Percentiles rank a stretch among this genome's conserved stretches.
phyloP scores from a whole-genome alignment of 768 basidiomycete genomes.

The Dendrothele bispora region DNA sequence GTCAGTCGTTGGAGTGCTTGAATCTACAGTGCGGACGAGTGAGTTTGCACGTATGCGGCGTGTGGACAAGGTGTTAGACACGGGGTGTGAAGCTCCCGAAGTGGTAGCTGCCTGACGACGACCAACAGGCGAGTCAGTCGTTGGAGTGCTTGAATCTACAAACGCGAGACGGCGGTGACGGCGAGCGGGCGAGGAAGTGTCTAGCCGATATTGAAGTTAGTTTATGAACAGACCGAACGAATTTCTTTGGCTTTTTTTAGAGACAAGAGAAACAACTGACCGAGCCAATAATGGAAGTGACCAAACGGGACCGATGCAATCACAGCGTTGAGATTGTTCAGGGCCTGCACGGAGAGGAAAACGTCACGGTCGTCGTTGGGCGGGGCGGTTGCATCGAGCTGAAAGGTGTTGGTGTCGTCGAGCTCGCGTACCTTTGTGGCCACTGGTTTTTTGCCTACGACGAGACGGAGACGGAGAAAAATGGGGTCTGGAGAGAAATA shows the following conservation, averaged over 20 bases:
- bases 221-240: no score
- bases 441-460: constrained; percentile 69
- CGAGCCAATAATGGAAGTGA: constrained; percentile 62
- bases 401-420: constrained; percentile 55
- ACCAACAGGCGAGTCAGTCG: constrained; percentile 15
- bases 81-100: no score
- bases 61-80: no score
- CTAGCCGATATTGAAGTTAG: no score
- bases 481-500: constrained; percentile 53
- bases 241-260: no score
- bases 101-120: no score
- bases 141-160: constrained; percentile 30
- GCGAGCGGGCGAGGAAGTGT: constrained; percentile 9
- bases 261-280: constrained; percentile 9
- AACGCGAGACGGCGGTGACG: constrained; percentile 16
- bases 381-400: constrained; percentile 64
- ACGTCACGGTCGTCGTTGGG: constrained; percentile 49
- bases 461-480: constrained; percentile 71
- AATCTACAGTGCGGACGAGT: no score
- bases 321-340: constrained; percentile 51
- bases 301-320: constrained; percentile 72
- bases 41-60: no score
- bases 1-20: no score
- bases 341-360: constrained; percentile 61
- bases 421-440: constrained; percentile 64